A percentile compares a stretch with the other conserved stretches of the same genome.
Evolutionary conservation across 1,139 yeast genomes (phyloP).

Genomic region (Geotrichum macrosporum): DNA sequence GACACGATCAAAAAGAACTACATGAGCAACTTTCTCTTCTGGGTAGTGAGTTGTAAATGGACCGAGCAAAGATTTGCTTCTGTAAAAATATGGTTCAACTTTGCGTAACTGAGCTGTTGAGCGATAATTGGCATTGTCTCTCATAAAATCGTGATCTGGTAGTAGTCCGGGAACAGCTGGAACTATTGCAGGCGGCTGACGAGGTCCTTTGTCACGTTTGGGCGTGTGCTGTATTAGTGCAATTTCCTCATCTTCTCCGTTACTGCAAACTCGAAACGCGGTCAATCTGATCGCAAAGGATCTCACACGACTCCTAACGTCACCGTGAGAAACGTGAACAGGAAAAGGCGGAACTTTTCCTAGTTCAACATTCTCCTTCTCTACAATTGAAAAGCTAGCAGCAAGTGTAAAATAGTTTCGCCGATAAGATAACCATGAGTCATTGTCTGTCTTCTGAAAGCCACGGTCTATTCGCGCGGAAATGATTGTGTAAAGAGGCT

Average conservation of each 20-base stretch:
- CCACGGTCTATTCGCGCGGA: slow-evolving; percentile 22
- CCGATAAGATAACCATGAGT: slow-evolving; percentile 21
- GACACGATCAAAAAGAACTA: slow-evolving; percentile 20
- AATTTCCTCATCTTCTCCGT: slow-evolving; percentile 17
- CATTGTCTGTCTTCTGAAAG: slow-evolving; percentile 13
- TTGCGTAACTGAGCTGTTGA: slow-evolving; percentile 15
- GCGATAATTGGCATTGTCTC: slow-evolving; percentile 19
- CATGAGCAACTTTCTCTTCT: slow-evolving; percentile 19
- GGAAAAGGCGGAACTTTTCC: slow-evolving; percentile 20
- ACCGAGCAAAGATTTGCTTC: slow-evolving; percentile 15
- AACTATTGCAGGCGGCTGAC: slow-evolving; percentile 19
- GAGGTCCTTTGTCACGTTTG: slow-evolving; percentile 19
- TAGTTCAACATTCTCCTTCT: slow-evolving; percentile 9
- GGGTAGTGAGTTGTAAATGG: slow-evolving; percentile 19
- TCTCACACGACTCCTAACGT: slow-evolving; percentile 9
- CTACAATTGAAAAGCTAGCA: slow-evolving; percentile 17
- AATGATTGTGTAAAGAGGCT: slow-evolving; percentile 17
- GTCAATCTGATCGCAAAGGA: slow-evolving; percentile 20
- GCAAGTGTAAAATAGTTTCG: slow-evolving; percentile 21
- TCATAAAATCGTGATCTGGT: slow-evolving; percentile 21
- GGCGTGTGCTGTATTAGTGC: slow-evolving; percentile 21
- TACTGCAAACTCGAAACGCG: slow-evolving; percentile 17
- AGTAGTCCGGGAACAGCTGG: slow-evolving; percentile 21
- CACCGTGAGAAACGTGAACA: slow-evolving; percentile 15
- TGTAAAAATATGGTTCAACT: slow-evolving; percentile 18